phyloP scores from a whole-genome alignment of 1,139 yeast genomes.

The Sugiyamaella sp. region DNA sequence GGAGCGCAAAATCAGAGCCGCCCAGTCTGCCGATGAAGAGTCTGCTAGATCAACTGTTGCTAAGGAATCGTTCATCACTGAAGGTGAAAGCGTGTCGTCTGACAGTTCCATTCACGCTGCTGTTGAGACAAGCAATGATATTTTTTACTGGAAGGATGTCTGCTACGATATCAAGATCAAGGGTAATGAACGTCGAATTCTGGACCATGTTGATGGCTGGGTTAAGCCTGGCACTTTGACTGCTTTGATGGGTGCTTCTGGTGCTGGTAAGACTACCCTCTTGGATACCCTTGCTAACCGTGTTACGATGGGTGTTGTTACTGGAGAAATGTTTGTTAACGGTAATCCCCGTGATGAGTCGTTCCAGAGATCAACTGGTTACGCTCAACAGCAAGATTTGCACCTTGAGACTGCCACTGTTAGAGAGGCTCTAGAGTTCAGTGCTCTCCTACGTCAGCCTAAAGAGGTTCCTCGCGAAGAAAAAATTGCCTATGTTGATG shows the following conservation, averaged over 20 bases:
- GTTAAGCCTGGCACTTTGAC: conserved; percentile 77
- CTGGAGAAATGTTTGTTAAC: conserved; percentile 76
- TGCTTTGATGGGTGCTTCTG: conserved; percentile 86
- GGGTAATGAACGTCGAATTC: conserved; percentile 56
- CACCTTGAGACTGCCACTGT: conserved; percentile 77
- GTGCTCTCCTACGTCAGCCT: conserved; percentile 78
- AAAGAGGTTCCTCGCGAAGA: conserved; percentile 54
- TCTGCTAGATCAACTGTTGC: conserved; percentile 20
- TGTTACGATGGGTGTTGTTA: conserved; percentile 75
- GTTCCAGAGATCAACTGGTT: conserved; percentile 81
- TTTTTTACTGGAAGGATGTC: conserved; percentile 80
- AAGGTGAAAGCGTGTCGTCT: conserved; percentile 24
- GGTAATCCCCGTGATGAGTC: conserved; percentile 69
- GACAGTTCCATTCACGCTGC: conserved; percentile 24
- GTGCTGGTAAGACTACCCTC: conserved; percentile 83
- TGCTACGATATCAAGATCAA: conserved; percentile 74
- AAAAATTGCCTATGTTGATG: conserved; percentile 71
- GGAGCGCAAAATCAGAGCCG: conserved; percentile 27
- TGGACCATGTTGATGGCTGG: conserved; percentile 79
- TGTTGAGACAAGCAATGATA: conserved; percentile 43
- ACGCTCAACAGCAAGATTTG: conserved; percentile 81
- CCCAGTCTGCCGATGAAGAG: conserved; percentile 39
- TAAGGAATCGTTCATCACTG: conserved; percentile 31
- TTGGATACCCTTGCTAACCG: conserved; percentile 77
- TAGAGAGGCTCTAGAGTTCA: conserved; percentile 72